Conservation (phyloP, 495 filamentous ascomycete genomes). For the Aspergillus taichungensis region DNA sequence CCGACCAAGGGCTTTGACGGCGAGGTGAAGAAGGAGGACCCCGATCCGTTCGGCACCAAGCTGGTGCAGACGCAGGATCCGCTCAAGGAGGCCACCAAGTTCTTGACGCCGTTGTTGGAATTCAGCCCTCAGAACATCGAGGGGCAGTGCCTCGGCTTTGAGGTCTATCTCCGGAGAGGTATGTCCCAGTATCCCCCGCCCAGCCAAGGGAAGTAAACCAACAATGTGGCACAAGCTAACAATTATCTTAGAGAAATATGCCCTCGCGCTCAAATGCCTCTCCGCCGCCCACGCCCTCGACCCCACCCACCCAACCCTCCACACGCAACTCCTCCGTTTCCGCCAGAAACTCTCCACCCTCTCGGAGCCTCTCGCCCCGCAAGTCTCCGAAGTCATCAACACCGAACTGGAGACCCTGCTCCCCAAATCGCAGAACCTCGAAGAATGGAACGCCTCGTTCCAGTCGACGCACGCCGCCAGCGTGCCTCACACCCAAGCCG, state of each 20-base stretch:
- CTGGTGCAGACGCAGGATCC: slow-evolving; percentile 74
- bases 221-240: too few species aligned
- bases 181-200: slow-evolving; percentile 33
- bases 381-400: slow-evolving; percentile 58
- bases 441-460: slow-evolving; percentile 61
- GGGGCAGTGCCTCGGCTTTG: slow-evolving; percentile 76
- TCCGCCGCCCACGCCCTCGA: slow-evolving; percentile 62
- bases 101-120: slow-evolving; percentile 69
- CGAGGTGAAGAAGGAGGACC: slow-evolving; percentile 68
- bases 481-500: slow-evolving; percentile 53
- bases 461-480: slow-evolving; percentile 53
- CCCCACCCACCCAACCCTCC: slow-evolving; percentile 61
- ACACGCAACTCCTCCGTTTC: slow-evolving; percentile 67
- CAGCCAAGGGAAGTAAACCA: too few species aligned
- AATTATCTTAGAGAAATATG: slow-evolving; percentile 60
- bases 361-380: slow-evolving; percentile 46
- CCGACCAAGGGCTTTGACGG: slow-evolving; percentile 44
- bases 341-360: slow-evolving; percentile 50
- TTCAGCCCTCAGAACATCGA: slow-evolving; percentile 74
- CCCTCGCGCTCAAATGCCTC: slow-evolving; percentile 79
- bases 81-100: slow-evolving; percentile 79
- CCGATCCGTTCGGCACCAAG: slow-evolving; percentile 73
- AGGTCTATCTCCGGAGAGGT: slow-evolving; percentile 76
- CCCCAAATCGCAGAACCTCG: slow-evolving; percentile 45
- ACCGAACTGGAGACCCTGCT: slow-evolving; percentile 53